A percentile compares a stretch with the other conserved stretches of the same genome.
Conservation (phyloP, 2,329 filamentous ascomycete species). For the Alternaria triticina region DNA sequence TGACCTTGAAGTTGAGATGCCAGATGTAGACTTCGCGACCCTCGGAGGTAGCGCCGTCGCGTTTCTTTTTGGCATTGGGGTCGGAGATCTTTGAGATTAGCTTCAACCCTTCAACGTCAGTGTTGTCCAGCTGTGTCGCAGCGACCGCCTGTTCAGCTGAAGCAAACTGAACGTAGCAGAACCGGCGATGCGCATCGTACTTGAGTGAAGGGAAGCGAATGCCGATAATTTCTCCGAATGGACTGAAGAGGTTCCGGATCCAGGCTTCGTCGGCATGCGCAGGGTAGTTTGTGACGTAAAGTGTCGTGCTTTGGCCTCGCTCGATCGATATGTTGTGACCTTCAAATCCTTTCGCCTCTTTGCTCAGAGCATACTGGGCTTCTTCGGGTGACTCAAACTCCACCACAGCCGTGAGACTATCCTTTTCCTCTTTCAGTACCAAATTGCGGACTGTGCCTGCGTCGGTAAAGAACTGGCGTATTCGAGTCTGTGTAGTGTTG, state of each 20-base stretch:
- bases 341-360: constrained; percentile 80
- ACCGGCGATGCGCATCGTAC: constrained; percentile 84
- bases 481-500: constrained; percentile 71
- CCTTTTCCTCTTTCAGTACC: constrained; percentile 67
- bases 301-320: constrained; percentile 76
- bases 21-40: constrained; percentile 85
- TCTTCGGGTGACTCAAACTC: constrained; percentile 86
- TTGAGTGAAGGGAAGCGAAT: constrained; percentile 92
- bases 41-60: constrained; percentile 82
- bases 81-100: constrained; percentile 85
- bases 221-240: constrained; percentile 81
- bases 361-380: constrained; percentile 78
- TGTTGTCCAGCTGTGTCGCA: constrained; percentile 76
- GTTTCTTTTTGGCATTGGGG: constrained; percentile 76
- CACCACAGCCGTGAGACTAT: constrained; percentile 74
- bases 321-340: constrained; percentile 75
- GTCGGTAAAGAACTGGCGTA: constrained; percentile 90
- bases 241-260: constrained; percentile 68
- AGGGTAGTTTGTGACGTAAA: constrained; percentile 92
- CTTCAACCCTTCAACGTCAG: constrained; percentile 68
- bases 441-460: constrained; percentile 85
- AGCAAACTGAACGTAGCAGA: constrained; percentile 94
- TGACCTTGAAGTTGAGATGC: constrained; percentile 83
- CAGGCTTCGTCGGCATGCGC: constrained; percentile 74
- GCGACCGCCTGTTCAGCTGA: constrained; percentile 51